A percentile compares a stretch with the other conserved stretches of the same genome.
Evolutionary conservation across 164 flowering plant genomes (phyloP).

Genomic region (Santalum album): DNA sequence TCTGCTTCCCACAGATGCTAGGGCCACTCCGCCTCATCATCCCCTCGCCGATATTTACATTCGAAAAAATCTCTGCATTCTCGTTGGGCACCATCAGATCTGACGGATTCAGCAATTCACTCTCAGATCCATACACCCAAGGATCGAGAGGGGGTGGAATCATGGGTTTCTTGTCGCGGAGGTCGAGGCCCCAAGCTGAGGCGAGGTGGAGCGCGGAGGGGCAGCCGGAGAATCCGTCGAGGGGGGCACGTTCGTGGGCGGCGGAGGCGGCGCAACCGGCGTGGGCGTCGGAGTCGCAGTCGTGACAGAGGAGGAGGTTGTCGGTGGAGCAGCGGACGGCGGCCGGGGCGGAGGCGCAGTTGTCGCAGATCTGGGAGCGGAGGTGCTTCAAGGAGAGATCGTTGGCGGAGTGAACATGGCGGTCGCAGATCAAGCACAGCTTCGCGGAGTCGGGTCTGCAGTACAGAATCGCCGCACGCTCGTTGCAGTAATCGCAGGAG

Average conservation of each 20-base stretch:
- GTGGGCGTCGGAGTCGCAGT: slow-evolving; percentile 70
- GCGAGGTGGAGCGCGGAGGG: slow-evolving; percentile 50
- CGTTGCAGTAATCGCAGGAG: slow-evolving; percentile 59
- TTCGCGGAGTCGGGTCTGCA: slow-evolving; percentile 82
- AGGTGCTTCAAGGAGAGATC: slow-evolving; percentile 51
- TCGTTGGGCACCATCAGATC: slow-evolving; percentile 51
- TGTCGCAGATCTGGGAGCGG: slow-evolving; percentile 63
- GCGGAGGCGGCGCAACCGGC: slow-evolving; percentile 38
- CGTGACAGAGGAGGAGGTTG: slow-evolving; percentile 41
- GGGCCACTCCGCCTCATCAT: slow-evolving; percentile 14
- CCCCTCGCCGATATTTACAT: slow-evolving; percentile 7
- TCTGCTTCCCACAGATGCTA: slow-evolving; percentile 37
- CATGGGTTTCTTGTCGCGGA: slow-evolving; percentile 12
- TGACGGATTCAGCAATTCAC: slow-evolving; percentile 12
- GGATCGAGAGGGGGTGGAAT: slow-evolving; percentile 4
- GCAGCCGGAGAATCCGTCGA: slow-evolving; percentile 63
- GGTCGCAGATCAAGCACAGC: slow-evolving; percentile 66
- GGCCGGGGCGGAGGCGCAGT: slow-evolving; percentile 46
- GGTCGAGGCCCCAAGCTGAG: slow-evolving; percentile 45
- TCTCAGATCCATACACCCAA: slow-evolving; percentile 11
- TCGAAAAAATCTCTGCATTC: slow-evolving; percentile 4
- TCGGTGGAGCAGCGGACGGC: slow-evolving; percentile 45
- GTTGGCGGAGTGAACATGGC: slow-evolving; percentile 68
- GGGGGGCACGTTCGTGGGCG: slow-evolving; percentile 30
- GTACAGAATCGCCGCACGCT: slow-evolving; percentile 45